Evolutionary conservation across 2,329 filamentous ascomycete genomes (phyloP).

Genomic region (Clonostachys rhizophaga): DNA sequence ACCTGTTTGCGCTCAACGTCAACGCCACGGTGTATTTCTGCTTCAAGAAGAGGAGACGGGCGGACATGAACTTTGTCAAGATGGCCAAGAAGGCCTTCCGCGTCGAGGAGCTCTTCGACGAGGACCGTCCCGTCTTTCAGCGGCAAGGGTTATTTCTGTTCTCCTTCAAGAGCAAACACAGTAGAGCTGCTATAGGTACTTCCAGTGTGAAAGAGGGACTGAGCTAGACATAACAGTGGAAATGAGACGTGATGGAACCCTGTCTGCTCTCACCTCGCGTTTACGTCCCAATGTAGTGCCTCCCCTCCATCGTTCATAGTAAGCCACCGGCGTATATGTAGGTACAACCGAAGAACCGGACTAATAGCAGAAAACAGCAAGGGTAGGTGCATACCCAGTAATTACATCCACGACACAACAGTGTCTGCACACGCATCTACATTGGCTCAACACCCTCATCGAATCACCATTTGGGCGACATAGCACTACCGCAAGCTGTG

Average conservation of each 20-base stretch:
- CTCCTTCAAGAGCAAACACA: conserved; percentile 40
- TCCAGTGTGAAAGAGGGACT: not conserved
- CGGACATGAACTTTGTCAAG: conserved; percentile 72
- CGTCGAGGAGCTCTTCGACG: conserved; percentile 58
- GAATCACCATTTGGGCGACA: no score
- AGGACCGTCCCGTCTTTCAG: conserved; percentile 52
- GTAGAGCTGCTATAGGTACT: not conserved
- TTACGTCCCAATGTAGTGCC: not conserved
- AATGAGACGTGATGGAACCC: no score
- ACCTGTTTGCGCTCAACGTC: conserved; percentile 70
- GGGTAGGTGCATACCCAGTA: no score
- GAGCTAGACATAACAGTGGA: no score
- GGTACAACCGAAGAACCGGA: not conserved
- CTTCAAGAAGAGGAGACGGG: conserved; percentile 88
- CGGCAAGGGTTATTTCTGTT: conserved; percentile 58
- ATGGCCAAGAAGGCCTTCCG: conserved; percentile 62
- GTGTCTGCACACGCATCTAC: no score
- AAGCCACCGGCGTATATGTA: not conserved
- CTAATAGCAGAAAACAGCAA: no score
- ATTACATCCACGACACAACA: no score
- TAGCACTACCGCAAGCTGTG: no score
- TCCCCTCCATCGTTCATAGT: no score
- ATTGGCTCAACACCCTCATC: no score
- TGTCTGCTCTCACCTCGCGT: not conserved
- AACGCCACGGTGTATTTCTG: conserved; percentile 70